phyloP scores from a whole-genome alignment of 192 early-diverging fungal genomes.

The Backusella australiensis region DNA sequence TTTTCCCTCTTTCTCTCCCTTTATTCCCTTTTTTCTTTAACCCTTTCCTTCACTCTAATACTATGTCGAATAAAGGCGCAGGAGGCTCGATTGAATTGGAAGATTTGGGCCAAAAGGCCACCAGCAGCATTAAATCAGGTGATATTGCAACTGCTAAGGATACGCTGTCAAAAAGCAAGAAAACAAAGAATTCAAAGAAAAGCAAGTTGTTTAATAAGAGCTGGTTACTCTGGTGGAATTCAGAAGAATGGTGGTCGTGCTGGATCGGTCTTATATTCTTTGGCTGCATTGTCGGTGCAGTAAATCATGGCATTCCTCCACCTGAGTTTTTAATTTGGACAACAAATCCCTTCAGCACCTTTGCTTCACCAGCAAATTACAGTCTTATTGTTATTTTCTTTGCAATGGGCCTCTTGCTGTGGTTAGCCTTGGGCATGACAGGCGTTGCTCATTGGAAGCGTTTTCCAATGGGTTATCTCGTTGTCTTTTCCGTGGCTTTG shows the following conservation, averaged over 20 bases:
- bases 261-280: constrained; percentile 56
- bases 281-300: constrained; percentile 38
- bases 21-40: neutral
- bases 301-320: constrained; percentile 39
- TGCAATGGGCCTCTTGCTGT: constrained; percentile 43
- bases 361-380: constrained; percentile 34
- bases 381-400: constrained; percentile 45
- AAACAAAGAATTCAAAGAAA: neutral
- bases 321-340: constrained; percentile 43
- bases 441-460: constrained; percentile 32
- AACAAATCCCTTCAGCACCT: constrained; percentile 44
- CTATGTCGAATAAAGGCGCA: neutral
- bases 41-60: neutral
- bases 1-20: neutral
- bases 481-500: constrained; percentile 44
- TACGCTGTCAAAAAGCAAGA: neutral
- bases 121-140: neutral
- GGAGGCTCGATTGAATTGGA: neutral
- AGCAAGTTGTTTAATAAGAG: constrained; percentile 14
- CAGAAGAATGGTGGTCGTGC: constrained; percentile 56
- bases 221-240: constrained; percentile 53
- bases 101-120: neutral
- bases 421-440: constrained; percentile 37
- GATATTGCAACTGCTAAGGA: neutral
- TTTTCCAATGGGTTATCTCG: constrained; percentile 41